phyloP scores from a whole-genome alignment of 1,284 basidiomycete species.

The Heterobasidion irregulare region DNA sequence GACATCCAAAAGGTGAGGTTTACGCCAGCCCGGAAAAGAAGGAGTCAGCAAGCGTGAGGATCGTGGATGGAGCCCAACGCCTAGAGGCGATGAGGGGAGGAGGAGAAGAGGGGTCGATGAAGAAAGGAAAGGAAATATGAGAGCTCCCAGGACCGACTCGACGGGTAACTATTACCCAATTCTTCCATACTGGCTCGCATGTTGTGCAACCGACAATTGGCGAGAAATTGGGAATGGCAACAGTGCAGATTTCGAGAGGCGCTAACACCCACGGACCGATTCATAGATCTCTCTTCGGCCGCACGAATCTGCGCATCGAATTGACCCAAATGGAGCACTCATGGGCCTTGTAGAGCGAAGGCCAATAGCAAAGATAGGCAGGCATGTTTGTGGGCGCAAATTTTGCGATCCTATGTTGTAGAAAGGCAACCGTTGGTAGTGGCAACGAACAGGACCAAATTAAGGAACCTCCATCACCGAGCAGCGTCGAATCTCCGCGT shows the following conservation, averaged over 20 bases:
- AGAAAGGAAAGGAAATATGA: constrained; percentile 6
- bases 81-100: constrained; percentile 3
- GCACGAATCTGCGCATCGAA: not conserved
- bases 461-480: not conserved
- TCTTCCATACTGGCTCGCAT: not conserved
- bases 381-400: not conserved
- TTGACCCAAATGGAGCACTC: not conserved
- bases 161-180: constrained; percentile 5
- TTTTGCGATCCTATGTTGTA: not conserved
- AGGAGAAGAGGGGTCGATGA: constrained; percentile 3
- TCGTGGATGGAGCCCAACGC: constrained; percentile 8
- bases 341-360: not conserved
- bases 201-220: constrained; percentile 1
- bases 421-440: not conserved
- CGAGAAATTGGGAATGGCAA: not conserved
- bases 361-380: not conserved
- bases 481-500: not conserved
- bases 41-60: constrained; percentile 7
- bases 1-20: constrained; percentile 9
- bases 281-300: not conserved
- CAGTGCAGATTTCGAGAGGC: not conserved
- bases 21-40: not conserved
- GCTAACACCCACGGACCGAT: not conserved
- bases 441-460: constrained; percentile 1
- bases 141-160: not conserved